Conservation (phyloP, 2,329 filamentous ascomycete genomes). For the Epichloe amarillans region DNA sequence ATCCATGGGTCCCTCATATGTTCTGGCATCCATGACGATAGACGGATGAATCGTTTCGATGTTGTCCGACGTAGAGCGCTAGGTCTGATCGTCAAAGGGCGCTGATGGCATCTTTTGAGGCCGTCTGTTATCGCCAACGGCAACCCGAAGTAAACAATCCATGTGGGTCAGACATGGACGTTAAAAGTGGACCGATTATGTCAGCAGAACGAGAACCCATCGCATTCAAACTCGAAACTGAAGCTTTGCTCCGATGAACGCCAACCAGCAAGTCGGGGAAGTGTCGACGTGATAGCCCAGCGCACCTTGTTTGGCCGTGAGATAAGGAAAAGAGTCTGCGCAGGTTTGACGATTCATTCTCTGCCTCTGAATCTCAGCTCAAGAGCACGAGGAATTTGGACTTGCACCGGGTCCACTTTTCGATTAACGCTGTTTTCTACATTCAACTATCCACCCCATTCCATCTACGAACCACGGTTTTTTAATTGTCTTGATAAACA, state of each 20-base stretch:
- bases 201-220: constrained; percentile 11
- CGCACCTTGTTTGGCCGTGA: not conserved
- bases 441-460: not conserved
- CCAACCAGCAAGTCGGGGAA: not conserved
- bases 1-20: constrained; percentile 50
- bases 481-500: not conserved
- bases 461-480: not conserved
- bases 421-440: not conserved
- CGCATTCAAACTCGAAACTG: not conserved
- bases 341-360: not conserved
- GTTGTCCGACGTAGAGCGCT: not conserved
- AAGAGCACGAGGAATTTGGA: not conserved
- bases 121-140: constrained; percentile 11
- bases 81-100: not conserved
- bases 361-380: not conserved
- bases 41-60: not conserved
- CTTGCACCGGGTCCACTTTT: not conserved
- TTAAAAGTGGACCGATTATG: constrained; percentile 13
- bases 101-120: not conserved
- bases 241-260: not conserved
- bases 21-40: constrained; percentile 37
- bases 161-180: constrained; percentile 3
- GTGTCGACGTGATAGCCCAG: not conserved
- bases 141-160: constrained; percentile 25
- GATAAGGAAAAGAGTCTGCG: no score